These are phyloP conservation scores for Cryptosporidium ubiquitum DNA, from an alignment of 169 alveolate genomes.

Conservation along the genomic window DNA sequence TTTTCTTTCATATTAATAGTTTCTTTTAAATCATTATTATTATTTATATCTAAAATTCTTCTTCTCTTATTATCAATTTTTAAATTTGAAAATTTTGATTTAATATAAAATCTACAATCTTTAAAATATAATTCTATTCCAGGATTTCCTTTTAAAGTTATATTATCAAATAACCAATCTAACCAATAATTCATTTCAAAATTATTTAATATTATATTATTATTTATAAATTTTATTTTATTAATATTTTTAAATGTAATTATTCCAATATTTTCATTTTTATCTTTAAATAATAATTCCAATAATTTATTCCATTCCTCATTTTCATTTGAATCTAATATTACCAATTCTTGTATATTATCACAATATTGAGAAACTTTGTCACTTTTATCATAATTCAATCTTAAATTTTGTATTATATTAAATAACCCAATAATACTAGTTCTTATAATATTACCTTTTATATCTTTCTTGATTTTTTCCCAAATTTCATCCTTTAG, in stretches of 20 bases:
- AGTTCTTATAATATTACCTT: neutral
- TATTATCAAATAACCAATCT: constrained; percentile 17
- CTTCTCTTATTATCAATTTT: neutral
- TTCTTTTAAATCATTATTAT: neutral
- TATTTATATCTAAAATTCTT: neutral
- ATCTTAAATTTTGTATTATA: neutral
- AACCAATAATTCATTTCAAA: neutral
- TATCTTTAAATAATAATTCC: neutral
- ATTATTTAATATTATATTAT: neutral
- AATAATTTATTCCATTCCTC: neutral
- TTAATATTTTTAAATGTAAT: neutral
- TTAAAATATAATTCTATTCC: constrained; percentile 1
- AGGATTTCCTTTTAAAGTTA: neutral
- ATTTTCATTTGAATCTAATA: neutral
- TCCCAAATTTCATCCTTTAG: constrained; percentile 4
- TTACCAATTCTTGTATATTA: constrained; percentile 7
- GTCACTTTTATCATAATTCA: neutral
- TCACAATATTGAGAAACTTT: neutral
- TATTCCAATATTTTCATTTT: neutral
- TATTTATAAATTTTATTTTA: constrained; percentile 17
- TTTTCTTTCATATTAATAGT: neutral
- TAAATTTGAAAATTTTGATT: neutral
- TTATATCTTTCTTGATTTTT: neutral
- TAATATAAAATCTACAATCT: constrained; percentile 18
- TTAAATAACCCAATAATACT: neutral